Conservation (phyloP, 129 eudicot species). For the Calendula officinalis region DNA sequence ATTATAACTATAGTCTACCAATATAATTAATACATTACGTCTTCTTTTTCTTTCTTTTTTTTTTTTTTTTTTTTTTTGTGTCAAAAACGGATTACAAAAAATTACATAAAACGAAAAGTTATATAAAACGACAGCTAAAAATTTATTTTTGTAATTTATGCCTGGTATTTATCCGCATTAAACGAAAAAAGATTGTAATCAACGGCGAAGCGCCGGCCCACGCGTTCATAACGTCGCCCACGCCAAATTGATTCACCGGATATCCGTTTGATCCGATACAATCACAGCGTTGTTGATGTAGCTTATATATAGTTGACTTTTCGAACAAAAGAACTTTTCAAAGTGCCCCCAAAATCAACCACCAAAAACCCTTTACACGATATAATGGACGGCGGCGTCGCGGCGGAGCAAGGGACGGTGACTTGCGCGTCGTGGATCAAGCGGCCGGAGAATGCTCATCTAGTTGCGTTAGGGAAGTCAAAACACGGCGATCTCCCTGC, state of each 20-base stretch:
- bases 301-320: slow-evolving; percentile 21
- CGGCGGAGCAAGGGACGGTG: slow-evolving; percentile 64
- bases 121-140: too few species aligned
- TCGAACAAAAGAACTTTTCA: slow-evolving; percentile 4
- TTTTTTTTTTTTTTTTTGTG: too few species aligned
- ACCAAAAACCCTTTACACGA: slow-evolving; percentile 19
- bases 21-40: too few species aligned
- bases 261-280: slow-evolving; percentile 31
- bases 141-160: too few species aligned
- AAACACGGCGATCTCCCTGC: slow-evolving; percentile 39
- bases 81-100: too few species aligned
- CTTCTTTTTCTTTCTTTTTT: too few species aligned
- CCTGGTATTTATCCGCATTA: too few species aligned
- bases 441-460: slow-evolving; percentile 83
- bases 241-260: slow-evolving; percentile 17
- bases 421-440: slow-evolving; percentile 78
- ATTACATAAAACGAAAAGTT: too few species aligned
- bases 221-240: slow-evolving; percentile 15
- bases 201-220: slow-evolving; percentile 24
- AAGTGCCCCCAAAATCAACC: slow-evolving; percentile 21
- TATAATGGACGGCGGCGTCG: slow-evolving; percentile 54
- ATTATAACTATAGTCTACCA: too few species aligned
- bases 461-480: slow-evolving; percentile 66
- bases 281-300: slow-evolving; percentile 7
- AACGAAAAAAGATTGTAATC: neutral